These are phyloP conservation scores for Actinomortierella wolfii DNA, from an alignment of 371 early-diverging fungal genomes.

Conservation along the genomic window DNA sequence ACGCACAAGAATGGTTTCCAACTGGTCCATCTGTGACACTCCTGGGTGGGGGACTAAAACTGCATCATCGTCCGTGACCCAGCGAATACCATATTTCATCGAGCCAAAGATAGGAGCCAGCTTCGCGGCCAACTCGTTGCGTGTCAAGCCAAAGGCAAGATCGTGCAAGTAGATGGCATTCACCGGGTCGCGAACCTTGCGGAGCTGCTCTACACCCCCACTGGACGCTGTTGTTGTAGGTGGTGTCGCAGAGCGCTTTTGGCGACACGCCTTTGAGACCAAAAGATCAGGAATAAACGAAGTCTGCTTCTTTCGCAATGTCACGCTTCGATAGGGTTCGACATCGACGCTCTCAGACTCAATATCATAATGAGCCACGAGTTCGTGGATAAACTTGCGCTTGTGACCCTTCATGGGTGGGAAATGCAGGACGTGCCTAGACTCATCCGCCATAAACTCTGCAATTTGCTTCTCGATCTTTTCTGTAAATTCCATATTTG, in stretches of 20 bases:
- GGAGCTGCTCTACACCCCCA: slow-evolving; percentile 29
- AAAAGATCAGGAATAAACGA: slow-evolving; percentile 48
- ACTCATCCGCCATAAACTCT: slow-evolving; percentile 62
- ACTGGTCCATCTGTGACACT: slow-evolving; percentile 52
- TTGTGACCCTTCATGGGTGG: slow-evolving; percentile 69
- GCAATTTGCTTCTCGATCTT: slow-evolving; percentile 63
- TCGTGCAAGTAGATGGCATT: slow-evolving; percentile 61
- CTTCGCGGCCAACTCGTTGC: slow-evolving; percentile 53
- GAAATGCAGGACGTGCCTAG: slow-evolving; percentile 57
- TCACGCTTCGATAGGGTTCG: slow-evolving; percentile 75
- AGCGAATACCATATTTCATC: slow-evolving; percentile 52
- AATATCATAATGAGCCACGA: slow-evolving; percentile 68
- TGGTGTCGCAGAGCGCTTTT: slow-evolving; percentile 14
- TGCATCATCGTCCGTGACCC: slow-evolving; percentile 62
- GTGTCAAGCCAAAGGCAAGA: slow-evolving; percentile 59
- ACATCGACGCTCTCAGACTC: slow-evolving; percentile 71
- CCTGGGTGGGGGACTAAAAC: slow-evolving; percentile 53
- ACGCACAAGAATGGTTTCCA: slow-evolving; percentile 54
- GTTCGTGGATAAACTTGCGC: slow-evolving; percentile 73
- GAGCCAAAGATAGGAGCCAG: slow-evolving; percentile 48
- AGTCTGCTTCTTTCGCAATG: slow-evolving; percentile 58
- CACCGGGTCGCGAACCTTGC: slow-evolving; percentile 50
- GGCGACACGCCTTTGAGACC: slow-evolving; percentile 29
- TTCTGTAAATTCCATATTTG: slow-evolving; percentile 62
- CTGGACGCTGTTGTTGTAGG: slow-evolving; percentile 6